Evolutionary conservation across 2,329 filamentous ascomycete species (phyloP).

Genomic region (Neofusicoccum parvum): DNA sequence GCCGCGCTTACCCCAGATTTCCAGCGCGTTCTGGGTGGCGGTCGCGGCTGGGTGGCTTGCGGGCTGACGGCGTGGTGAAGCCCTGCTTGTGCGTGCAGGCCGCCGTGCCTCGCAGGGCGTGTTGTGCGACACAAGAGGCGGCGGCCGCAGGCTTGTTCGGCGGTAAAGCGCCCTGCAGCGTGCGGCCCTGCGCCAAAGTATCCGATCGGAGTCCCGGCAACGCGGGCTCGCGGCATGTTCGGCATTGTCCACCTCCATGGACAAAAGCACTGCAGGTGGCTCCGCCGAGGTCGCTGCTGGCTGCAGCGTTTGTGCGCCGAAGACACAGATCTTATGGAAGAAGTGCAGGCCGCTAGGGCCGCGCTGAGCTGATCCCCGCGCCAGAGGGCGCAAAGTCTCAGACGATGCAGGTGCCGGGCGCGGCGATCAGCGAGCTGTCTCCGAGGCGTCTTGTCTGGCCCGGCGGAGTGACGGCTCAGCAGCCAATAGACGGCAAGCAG

Average conservation of each 20-base stretch:
- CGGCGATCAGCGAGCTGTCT: constrained; percentile 11
- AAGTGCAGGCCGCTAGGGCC: neutral
- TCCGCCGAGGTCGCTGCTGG: neutral
- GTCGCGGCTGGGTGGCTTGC: neutral
- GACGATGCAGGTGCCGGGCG: constrained; percentile 3
- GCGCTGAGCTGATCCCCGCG: neutral
- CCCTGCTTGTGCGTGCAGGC: neutral
- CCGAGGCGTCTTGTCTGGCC: constrained; percentile 16
- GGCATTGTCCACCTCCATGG: neutral
- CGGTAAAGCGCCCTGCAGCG: neutral
- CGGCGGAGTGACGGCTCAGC: neutral
- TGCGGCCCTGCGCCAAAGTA: neutral
- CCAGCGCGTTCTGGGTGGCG: neutral
- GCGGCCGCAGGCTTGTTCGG: neutral
- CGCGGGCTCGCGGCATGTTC: constrained; percentile 4
- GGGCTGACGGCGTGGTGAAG: neutral
- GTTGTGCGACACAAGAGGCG: neutral
- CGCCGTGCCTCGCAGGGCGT: neutral
- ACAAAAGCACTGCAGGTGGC: neutral
- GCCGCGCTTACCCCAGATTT: constrained; percentile 2
- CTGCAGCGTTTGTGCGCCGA: neutral
- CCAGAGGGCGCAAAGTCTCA: constrained; percentile 1
- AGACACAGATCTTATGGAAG: neutral
- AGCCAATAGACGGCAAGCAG: constrained; percentile 8
- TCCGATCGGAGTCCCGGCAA: neutral